Conservation (phyloP, 163 green algal genomes). For the Chlorella variabilis region DNA sequence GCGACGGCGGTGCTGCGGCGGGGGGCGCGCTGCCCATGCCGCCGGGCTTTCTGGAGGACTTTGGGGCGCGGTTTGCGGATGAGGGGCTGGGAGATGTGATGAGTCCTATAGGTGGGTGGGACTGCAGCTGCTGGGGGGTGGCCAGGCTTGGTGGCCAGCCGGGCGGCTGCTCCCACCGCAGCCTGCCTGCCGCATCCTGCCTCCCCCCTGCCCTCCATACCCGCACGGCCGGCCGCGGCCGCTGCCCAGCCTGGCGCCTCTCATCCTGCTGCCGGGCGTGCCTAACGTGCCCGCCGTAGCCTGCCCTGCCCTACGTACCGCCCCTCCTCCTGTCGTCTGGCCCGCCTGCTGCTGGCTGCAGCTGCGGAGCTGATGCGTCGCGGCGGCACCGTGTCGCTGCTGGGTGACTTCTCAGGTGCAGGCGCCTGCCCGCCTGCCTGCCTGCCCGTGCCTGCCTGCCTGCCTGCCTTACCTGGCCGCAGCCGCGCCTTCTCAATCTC, state of each 20-base stretch:
- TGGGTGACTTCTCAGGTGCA: slow-evolving; percentile 59
- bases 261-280: no score
- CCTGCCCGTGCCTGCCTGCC: no score
- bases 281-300: no score
- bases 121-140: not conserved
- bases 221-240: not conserved
- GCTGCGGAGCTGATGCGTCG: slow-evolving; percentile 43
- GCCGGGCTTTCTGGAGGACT: slow-evolving; percentile 83
- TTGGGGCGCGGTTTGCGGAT: slow-evolving; percentile 70
- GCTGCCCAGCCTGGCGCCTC: no score
- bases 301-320: not conserved
- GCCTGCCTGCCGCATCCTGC: not conserved
- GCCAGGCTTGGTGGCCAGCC: no score
- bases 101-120: slow-evolving; percentile 52
- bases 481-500: not conserved
- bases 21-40: slow-evolving; percentile 65
- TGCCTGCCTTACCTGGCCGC: no score
- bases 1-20: not conserved
- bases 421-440: not conserved
- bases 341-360: not conserved
- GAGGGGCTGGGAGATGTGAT: slow-evolving; percentile 76
- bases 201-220: not conserved
- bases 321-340: not conserved
- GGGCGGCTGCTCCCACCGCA: no score
- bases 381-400: slow-evolving; percentile 40